These are phyloP conservation scores for Candida sp. DNA, from an alignment of 1,139 yeast species.

Conservation along the genomic window DNA sequence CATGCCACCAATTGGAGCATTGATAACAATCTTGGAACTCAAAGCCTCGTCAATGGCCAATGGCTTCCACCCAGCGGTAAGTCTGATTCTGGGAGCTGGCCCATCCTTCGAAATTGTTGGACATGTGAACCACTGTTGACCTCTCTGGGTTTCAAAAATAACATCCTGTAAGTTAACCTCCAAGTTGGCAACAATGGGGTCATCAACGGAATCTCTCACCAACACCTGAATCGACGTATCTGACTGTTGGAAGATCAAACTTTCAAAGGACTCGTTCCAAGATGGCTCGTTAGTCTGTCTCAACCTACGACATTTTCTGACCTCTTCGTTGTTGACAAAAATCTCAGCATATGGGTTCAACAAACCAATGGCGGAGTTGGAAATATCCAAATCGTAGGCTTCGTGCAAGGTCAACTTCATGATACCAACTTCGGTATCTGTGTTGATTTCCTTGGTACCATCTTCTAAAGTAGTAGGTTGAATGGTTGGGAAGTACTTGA, in stretches of 20 bases:
- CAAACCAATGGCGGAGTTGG: constrained; percentile 68
- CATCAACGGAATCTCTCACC: constrained; percentile 59
- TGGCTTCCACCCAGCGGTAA: constrained; percentile 76
- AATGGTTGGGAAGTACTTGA: constrained; percentile 66
- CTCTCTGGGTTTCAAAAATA: constrained; percentile 55
- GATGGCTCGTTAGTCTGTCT: constrained; percentile 73
- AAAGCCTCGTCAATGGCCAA: constrained; percentile 56
- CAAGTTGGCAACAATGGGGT: constrained; percentile 54
- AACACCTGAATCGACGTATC: constrained; percentile 56
- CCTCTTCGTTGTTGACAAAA: constrained; percentile 56
- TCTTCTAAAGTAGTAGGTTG: constrained; percentile 51
- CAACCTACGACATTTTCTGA: constrained; percentile 60
- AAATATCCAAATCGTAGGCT: constrained; percentile 71
- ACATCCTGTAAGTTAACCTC: constrained; percentile 59
- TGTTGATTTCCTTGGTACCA: constrained; percentile 50
- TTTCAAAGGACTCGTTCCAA: constrained; percentile 68
- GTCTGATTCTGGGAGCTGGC: constrained; percentile 52
- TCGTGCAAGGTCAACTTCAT: constrained; percentile 72
- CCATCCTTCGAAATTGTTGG: constrained; percentile 34
- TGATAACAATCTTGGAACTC: constrained; percentile 44
- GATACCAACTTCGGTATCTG: constrained; percentile 72
- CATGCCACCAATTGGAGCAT: constrained; percentile 68
- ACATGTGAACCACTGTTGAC: constrained; percentile 54
- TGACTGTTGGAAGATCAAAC: constrained; percentile 63
- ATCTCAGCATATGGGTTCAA: constrained; percentile 76